Conservation (phyloP, 108 stramenopile species). For the Cyclotella baltica region DNA sequence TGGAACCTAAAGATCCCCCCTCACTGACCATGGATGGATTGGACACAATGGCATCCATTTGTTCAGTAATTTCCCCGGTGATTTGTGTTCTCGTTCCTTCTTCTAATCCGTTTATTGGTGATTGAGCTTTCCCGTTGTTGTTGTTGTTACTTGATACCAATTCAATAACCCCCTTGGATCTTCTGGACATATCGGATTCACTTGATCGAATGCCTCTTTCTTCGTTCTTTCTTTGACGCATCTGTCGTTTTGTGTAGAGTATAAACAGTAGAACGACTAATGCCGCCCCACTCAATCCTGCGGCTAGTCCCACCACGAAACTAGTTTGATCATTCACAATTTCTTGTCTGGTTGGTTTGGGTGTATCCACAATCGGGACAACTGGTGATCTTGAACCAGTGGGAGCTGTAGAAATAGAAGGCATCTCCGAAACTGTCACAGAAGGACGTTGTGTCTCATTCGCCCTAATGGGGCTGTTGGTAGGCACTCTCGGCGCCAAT, state of each 20-base stretch:
- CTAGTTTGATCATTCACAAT: constrained; percentile 23
- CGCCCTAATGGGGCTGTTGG: constrained; percentile 16
- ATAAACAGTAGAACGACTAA: constrained; percentile 15
- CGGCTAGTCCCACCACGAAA: constrained; percentile 43
- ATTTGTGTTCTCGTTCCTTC: neutral
- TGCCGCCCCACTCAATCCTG: constrained; percentile 31
- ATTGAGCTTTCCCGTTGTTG: neutral
- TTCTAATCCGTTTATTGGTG: neutral
- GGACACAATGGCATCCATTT: constrained; percentile 48
- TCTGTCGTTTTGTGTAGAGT: constrained; percentile 25
- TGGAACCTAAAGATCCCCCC: constrained; percentile 53
- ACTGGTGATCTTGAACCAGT: neutral
- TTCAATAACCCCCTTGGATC: neutral
- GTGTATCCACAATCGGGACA: neutral
- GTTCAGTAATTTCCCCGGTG: neutral
- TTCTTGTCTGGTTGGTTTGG: constrained; percentile 1
- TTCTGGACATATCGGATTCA: neutral
- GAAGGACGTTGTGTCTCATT: neutral
- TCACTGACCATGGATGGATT: constrained; percentile 63
- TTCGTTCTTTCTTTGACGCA: neutral
- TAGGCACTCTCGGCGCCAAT: constrained; percentile 1
- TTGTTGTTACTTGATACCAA: neutral
- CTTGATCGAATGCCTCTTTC: no score
- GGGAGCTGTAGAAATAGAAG: neutral
- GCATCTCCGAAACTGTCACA: neutral